Conservation (phyloP, 1,284 basidiomycete species). For the Vanrija sp. region DNA sequence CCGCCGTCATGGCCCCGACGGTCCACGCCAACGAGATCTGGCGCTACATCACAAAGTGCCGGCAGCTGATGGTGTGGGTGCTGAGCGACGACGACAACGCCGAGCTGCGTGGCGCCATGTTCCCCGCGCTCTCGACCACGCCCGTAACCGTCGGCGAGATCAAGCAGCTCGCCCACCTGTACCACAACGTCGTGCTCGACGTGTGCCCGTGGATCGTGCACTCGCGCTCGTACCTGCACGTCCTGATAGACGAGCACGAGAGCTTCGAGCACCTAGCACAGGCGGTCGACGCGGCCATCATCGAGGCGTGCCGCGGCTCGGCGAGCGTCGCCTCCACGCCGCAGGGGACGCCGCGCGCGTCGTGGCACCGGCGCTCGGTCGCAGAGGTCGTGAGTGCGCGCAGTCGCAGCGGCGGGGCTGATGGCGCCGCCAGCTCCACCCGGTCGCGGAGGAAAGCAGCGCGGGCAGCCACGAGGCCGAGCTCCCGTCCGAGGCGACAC, state of each 20-base stretch:
- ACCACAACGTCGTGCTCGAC: slow-evolving; percentile 11
- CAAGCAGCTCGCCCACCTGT: slow-evolving; percentile 8
- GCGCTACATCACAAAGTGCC: slow-evolving; percentile 11
- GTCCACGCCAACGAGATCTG: slow-evolving; percentile 5
- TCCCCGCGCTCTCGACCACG: neutral
- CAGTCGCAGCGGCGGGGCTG: no score
- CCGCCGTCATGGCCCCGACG: no score
- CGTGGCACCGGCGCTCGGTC: no score
- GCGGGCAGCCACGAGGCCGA: no score
- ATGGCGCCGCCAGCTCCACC: no score
- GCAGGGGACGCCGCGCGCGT: no score
- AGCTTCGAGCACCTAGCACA: slow-evolving; percentile 1
- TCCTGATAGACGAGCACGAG: slow-evolving; percentile 6
- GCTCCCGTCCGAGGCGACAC: no score
- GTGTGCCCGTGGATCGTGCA: slow-evolving; percentile 15
- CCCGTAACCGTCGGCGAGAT: neutral
- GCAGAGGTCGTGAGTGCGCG: no score
- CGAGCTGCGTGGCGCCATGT: slow-evolving; percentile 9
- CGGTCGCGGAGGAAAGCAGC: no score
- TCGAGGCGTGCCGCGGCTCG: slow-evolving; percentile 9
- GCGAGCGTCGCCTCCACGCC: slow-evolving; percentile 1
- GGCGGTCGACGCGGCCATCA: slow-evolving; percentile 3
- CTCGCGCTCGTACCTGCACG: slow-evolving; percentile 5
- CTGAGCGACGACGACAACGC: slow-evolving; percentile 5
- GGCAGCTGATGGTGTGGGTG: slow-evolving; percentile 7